phyloP scores from a whole-genome alignment of 2,329 filamentous ascomycete species.

The Moelleriella libera region DNA sequence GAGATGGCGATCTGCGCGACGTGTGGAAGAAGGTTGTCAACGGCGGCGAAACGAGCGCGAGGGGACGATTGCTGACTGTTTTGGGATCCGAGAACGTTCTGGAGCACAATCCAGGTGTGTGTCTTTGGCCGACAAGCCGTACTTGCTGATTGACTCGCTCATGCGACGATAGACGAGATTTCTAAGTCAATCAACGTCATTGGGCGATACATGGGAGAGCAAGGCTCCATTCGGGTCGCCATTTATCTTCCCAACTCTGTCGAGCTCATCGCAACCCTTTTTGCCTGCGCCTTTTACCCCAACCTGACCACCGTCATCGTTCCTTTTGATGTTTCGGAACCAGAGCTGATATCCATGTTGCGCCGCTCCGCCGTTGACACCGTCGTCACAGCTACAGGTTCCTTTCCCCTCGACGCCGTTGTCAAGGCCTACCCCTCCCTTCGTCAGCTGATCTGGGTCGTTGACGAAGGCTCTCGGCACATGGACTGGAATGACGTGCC shows the following conservation, averaged over 20 bases:
- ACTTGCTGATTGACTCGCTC: background rate
- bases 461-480: constrained; percentile 78
- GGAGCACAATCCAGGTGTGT: constrained; percentile 51
- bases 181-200: constrained; percentile 80
- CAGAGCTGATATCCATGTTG: constrained; percentile 58
- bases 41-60: constrained; percentile 50
- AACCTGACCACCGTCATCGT: constrained; percentile 73
- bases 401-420: constrained; percentile 67
- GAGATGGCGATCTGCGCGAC: constrained; percentile 81
- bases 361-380: constrained; percentile 62
- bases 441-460: constrained; percentile 78
- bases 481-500: constrained; percentile 93
- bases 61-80: constrained; percentile 65
- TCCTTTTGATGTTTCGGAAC: constrained; percentile 63
- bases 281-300: constrained; percentile 76
- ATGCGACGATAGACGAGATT: constrained; percentile 41
- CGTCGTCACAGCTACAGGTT: constrained; percentile 71
- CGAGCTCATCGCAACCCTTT: constrained; percentile 69
- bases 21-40: constrained; percentile 66
- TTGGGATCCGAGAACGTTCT: constrained; percentile 60
- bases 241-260: constrained; percentile 88
- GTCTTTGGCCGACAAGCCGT: background rate
- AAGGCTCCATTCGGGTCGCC: constrained; percentile 63
- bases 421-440: constrained; percentile 56
- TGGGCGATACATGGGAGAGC: constrained; percentile 60